These are phyloP conservation scores for Monilinia aucupariae DNA, from an alignment of 2,329 filamentous ascomycete genomes.

Conservation along the genomic window DNA sequence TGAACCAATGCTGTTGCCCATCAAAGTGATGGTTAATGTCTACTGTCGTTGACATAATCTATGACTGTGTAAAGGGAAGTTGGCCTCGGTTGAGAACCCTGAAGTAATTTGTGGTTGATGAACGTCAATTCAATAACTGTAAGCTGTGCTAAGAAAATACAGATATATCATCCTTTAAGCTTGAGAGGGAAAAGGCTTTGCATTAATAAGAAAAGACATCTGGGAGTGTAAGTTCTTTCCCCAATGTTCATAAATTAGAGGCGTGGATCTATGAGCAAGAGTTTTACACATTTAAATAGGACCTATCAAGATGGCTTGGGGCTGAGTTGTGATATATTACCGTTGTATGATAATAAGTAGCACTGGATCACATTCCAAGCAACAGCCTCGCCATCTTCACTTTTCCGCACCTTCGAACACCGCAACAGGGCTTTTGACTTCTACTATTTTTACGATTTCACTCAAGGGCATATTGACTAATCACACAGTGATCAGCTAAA, in stretches of 20 bases:
- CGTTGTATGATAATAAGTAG: not conserved
- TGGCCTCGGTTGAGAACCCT: not conserved
- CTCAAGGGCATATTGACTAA: not conserved
- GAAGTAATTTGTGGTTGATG: not conserved
- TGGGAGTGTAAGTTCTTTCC: not conserved
- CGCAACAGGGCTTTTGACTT: not conserved
- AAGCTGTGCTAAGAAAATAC: not conserved
- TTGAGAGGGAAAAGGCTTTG: not conserved
- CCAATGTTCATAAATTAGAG: not conserved
- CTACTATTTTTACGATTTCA: not conserved
- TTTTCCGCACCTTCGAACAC: too few species aligned
- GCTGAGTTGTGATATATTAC: not conserved
- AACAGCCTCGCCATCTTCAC: not conserved
- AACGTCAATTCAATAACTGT: not conserved
- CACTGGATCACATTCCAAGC: not conserved
- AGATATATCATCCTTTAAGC: not conserved
- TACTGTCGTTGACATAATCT: not conserved
- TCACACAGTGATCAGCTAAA: not conserved
- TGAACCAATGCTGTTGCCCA: conserved; percentile 13
- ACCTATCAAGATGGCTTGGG: not conserved
- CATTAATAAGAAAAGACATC: conserved; percentile 2
- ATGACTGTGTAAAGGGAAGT: not conserved
- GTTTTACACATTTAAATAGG: not conserved
- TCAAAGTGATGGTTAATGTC: conserved; percentile 17
- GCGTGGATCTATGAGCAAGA: conserved; percentile 2